Base-by-base conservation (phyloP, 2,329 filamentous ascomycete genomes). In the Cercospora berteroae region DNA sequence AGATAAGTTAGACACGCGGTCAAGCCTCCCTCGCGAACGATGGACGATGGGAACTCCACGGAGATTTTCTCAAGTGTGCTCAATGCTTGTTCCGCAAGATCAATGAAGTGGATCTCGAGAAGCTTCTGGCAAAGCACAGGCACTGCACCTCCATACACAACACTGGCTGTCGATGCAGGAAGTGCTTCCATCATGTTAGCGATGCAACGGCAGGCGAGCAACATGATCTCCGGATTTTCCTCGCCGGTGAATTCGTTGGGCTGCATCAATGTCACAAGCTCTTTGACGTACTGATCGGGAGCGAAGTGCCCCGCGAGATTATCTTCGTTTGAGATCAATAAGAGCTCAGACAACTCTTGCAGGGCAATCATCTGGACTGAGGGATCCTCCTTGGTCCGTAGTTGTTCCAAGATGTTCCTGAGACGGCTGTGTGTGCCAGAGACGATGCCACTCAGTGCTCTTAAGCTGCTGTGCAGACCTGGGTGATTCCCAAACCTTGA, bases 31-130 rank as follows among this genome's bases (percentile, higher is more conserved):
- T 98, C 95, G 61, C 94, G 91, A 55, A 99, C 95, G 73, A 99
- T 99, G 65, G 92, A 93, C 4, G 91, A 89, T 1, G 95, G 95
- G 76, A 97, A 99, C 77, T 99, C 95, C 65, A 94, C 88, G 0
- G 95, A 99, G 60, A 99, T 97, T 81, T 98, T 99, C 78, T 98
- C 94, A 63, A 99, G 83, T 0, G 95, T 99, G 82, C 93, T 99
- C 60, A 99, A 83, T 66, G 95, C 93, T 81, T 99, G 96, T 81
- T 99, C 95, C 42, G 96, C 96, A 63, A 99, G 84, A 79, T 99
- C 95, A 77, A 99, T 99, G 79, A 94, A 99, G 69, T 94, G 90
- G 56, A 98, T 98, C 80, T 98, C 94, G 68, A 98, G 84, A 31
- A 99, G 84, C 80, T 98, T 99, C 77, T 94, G 92, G 81, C 95